Conservation (phyloP, 352 stramenopile genomes). For the Phytopythium mirpurense region DNA sequence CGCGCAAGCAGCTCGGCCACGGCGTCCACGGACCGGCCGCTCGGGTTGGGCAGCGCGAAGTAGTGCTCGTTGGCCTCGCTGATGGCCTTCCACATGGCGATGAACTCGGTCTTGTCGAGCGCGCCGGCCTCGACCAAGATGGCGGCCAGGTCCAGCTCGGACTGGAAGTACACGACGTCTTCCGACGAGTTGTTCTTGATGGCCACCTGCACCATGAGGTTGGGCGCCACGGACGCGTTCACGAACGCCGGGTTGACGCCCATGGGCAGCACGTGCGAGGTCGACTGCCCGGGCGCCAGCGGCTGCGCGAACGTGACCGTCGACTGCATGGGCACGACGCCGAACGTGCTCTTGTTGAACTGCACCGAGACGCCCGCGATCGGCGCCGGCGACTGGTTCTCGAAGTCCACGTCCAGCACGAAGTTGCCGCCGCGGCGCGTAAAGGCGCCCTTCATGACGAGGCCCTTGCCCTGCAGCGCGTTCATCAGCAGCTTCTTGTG, state of each 20-base stretch:
- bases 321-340: slow-evolving; percentile 90
- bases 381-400: slow-evolving; percentile 88
- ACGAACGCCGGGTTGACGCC: slow-evolving; percentile 76
- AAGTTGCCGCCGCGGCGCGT: slow-evolving; percentile 58
- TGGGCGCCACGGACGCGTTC: slow-evolving; percentile 65
- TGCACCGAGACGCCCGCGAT: slow-evolving; percentile 93
- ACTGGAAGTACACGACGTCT: slow-evolving; percentile 95
- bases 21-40: slow-evolving; percentile 66
- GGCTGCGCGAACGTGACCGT: slow-evolving; percentile 80
- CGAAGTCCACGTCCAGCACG: slow-evolving; percentile 67
- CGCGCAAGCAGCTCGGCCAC: slow-evolving; percentile 84
- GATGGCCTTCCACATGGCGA: slow-evolving; percentile 95
- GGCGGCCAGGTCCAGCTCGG: slow-evolving; percentile 87
- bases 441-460: slow-evolving; percentile 85
- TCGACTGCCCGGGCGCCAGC: slow-evolving; percentile 63
- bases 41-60: slow-evolving; percentile 75
- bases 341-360: slow-evolving; percentile 98
- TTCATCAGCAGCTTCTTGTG: slow-evolving; percentile 74
- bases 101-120: slow-evolving; percentile 92
- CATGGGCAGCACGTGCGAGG: slow-evolving; percentile 71
- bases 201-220: slow-evolving; percentile 90
- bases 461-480: slow-evolving; percentile 81
- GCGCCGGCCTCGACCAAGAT: slow-evolving; percentile 86
- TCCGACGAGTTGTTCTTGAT: slow-evolving; percentile 96
- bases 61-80: slow-evolving; percentile 94